These are phyloP conservation scores for Elaeis oleifera DNA, from an alignment of 202 grass and related monocot species.

Conservation along the genomic window DNA sequence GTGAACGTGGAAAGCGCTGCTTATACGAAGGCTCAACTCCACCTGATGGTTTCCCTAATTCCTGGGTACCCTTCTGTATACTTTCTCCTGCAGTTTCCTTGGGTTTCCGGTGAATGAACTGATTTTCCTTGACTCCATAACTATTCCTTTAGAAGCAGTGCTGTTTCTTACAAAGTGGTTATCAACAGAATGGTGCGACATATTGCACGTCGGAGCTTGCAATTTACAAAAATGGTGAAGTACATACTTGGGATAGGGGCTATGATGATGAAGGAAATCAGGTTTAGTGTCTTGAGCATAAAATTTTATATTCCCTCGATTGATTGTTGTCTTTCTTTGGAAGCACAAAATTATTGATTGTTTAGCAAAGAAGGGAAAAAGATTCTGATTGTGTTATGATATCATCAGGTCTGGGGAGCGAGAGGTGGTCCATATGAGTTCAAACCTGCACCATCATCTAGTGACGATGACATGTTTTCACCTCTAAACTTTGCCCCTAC, in stretches of 20 bases:
- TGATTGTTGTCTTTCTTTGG: too few species aligned
- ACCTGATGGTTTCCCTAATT: slow-evolving; percentile 73
- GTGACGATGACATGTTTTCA: slow-evolving; percentile 76
- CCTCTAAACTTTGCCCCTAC: slow-evolving; percentile 57
- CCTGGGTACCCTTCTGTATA: slow-evolving; percentile 57
- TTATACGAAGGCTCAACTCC: slow-evolving; percentile 92
- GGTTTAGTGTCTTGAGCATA: slow-evolving; percentile 21
- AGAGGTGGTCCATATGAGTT: slow-evolving; percentile 83
- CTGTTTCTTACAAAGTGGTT: background rate
- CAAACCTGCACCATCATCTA: slow-evolving; percentile 70
- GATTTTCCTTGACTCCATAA: background rate
- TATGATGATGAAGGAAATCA: slow-evolving; percentile 72
- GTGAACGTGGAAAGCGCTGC: slow-evolving; percentile 74
- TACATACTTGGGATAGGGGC: slow-evolving; percentile 89
- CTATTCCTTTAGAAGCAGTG: background rate
- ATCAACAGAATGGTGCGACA: slow-evolving; percentile 59
- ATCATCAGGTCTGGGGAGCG: slow-evolving; percentile 74
- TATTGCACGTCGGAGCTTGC: slow-evolving; percentile 81
- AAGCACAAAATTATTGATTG: too few species aligned
- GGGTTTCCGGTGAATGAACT: background rate
- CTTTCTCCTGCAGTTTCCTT: background rate
- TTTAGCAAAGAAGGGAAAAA: too few species aligned
- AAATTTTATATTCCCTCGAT: too few species aligned
- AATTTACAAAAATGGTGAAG: slow-evolving; percentile 69
- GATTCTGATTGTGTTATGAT: background rate